A percentile compares a stretch with the other conserved stretches of the same genome.
Conservation (phyloP, 1,284 basidiomycete species). For the Microstroma glucosiphilum region DNA sequence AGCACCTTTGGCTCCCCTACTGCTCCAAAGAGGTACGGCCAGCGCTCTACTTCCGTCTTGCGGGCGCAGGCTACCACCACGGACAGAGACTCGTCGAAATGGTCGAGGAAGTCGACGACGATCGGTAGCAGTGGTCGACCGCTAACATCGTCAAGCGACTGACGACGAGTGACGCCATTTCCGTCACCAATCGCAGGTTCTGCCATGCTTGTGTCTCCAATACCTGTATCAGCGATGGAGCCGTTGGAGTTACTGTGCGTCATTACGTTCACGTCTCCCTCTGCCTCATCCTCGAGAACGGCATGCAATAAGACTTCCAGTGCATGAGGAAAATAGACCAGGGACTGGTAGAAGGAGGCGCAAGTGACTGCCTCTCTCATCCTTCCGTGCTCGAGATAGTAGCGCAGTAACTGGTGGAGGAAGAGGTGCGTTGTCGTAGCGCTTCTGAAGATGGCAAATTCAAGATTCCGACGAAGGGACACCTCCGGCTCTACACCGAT, state of each 20-base stretch:
- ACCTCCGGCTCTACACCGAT: slow-evolving; percentile 89
- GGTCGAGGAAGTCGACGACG: slow-evolving; percentile 84
- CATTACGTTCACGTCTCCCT: slow-evolving; percentile 30
- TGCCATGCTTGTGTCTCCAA: slow-evolving; percentile 4
- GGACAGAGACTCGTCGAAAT: slow-evolving; percentile 81
- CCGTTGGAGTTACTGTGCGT: neutral
- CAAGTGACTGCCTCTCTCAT: slow-evolving; percentile 65
- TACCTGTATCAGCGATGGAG: neutral
- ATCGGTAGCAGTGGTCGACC: slow-evolving; percentile 59
- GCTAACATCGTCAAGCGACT: slow-evolving; percentile 17
- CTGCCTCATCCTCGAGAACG: slow-evolving; percentile 83
- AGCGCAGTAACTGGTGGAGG: slow-evolving; percentile 80
- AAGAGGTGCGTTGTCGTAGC: slow-evolving; percentile 91
- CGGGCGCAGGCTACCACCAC: slow-evolving; percentile 93
- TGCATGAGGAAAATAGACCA: slow-evolving; percentile 89
- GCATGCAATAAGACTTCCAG: slow-evolving; percentile 89
- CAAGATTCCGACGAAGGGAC: slow-evolving; percentile 67
- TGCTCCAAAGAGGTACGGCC: slow-evolving; percentile 78
- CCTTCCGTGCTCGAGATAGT: slow-evolving; percentile 60
- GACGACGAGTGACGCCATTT: neutral
- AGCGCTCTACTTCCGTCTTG: slow-evolving; percentile 89
- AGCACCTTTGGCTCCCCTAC: slow-evolving; percentile 82
- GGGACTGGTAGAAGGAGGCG: slow-evolving; percentile 74
- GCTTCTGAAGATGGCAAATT: slow-evolving; percentile 87
- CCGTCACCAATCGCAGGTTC: neutral